Base-by-base conservation (phyloP, 257 asterid species). In the Solanum clarkiae region DNA sequence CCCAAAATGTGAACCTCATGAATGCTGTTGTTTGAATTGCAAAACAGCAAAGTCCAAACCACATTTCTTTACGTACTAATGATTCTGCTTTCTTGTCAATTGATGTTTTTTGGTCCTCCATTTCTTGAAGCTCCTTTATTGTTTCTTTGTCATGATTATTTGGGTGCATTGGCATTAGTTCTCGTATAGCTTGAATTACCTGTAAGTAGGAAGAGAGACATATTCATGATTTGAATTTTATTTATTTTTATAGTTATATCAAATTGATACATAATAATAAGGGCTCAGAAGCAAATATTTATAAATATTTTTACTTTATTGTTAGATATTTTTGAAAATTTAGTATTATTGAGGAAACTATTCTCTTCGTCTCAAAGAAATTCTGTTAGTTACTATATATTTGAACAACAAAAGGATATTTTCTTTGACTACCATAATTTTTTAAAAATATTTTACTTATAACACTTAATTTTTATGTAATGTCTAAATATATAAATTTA, bases 1-100 rank as follows among this genome's bases (percentile, higher is more conserved):
- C 94, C 97, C 95, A 91, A 88, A 92, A 93, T 8, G 94, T 93
- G 2, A 93, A 89, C 15, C 95, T 93, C 68, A 93, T 89, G 81
- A 91, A 92, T 32, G 90, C 89, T 7, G 91, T 87, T 17, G 85
- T 88, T 57, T 90, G 97, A 63, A 87, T 14, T 68, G 89, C 79
- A 0, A 88, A 60, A 7, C 88, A 72, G 6, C 93, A 90, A 24
- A 93, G 88, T n/a, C 97, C 95, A 1, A 82, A 47, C 95, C 95
- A 91, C 45, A 93, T 56, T 20, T 92, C 89, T 65, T 87, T 88
- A 1, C 95, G 94, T 6, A 91, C 97, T 80, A 91, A 92, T 80
- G 80, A 88, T 89, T 92, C 93, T 0, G 97, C 97, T 20, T 69
- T 63, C 85, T 86, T 24, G 88, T 92, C 97, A 45, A 92, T 92